Evolutionary conservation across 331 rosid genomes (phyloP).

Genomic region (Cydonia oblonga): DNA sequence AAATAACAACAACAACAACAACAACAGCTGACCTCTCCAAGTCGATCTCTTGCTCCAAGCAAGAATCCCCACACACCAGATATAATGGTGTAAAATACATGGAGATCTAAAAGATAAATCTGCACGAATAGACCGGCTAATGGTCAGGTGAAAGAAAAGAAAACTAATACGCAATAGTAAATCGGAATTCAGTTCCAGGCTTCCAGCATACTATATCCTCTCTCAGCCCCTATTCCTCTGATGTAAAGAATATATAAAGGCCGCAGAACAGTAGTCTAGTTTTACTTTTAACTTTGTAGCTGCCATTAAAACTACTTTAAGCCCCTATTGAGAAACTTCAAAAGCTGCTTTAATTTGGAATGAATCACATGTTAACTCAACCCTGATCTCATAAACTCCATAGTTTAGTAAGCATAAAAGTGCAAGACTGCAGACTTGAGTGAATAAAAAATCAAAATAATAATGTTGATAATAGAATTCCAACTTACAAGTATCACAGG

Average conservation of each 20-base stretch:
- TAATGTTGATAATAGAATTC: background rate
- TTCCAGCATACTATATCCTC: background rate
- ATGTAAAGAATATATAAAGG: background rate
- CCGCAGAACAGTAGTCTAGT: background rate
- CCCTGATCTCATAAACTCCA: background rate
- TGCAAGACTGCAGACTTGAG: background rate
- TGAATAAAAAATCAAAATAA: background rate
- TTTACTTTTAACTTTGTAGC: background rate
- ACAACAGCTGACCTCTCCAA: slow-evolving; percentile 63
- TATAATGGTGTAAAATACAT: slow-evolving; percentile 64
- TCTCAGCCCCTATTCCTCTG: background rate
- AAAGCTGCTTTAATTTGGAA: background rate
- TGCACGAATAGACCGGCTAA: slow-evolving; percentile 17
- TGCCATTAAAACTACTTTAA: background rate
- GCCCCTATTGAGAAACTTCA: background rate
- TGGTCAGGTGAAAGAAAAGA: background rate
- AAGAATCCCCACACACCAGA: slow-evolving; percentile 81
- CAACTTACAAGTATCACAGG: slow-evolving; percentile 81
- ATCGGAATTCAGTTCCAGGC: background rate
- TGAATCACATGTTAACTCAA: background rate
- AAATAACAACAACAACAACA: background rate
- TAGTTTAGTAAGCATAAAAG: background rate
- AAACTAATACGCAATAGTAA: background rate
- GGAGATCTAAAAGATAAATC: slow-evolving; percentile 77
- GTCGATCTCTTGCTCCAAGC: slow-evolving; percentile 87